Percentiles rank a stretch among this genome's conserved stretches.
Conservation (phyloP, 2,329 filamentous ascomycete species). For the Zymoseptoria brevis region DNA sequence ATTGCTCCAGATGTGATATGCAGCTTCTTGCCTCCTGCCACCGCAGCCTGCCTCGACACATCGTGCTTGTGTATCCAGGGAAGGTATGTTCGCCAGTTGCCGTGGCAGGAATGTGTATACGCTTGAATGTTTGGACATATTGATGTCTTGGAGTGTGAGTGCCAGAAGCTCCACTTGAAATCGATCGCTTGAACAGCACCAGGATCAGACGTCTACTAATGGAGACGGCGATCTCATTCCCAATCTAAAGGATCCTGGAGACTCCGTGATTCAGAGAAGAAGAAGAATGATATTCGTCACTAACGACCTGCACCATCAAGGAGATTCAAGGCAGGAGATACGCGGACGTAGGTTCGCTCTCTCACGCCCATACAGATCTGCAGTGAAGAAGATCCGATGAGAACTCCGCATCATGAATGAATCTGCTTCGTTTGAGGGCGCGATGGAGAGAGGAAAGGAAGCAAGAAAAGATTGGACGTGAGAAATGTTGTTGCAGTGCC, state of each 20-base stretch:
- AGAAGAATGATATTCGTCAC: slow-evolving; percentile 37
- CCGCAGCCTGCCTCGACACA: not conserved
- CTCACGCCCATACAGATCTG: slow-evolving; percentile 31
- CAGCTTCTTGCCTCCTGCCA: not conserved
- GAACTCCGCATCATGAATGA: slow-evolving; percentile 19
- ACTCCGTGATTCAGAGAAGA: not conserved
- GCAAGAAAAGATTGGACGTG: slow-evolving; percentile 2
- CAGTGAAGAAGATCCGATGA: slow-evolving; percentile 37
- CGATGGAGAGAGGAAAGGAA: slow-evolving; percentile 19
- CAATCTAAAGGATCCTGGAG: not conserved
- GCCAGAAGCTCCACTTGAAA: not conserved
- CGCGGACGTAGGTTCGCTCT: slow-evolving; percentile 40
- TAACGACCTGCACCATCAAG: slow-evolving; percentile 44
- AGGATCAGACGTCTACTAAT: not conserved
- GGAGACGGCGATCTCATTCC: not conserved
- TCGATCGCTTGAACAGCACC: not conserved
- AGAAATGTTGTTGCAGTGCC: not conserved
- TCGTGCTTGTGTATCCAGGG: not conserved
- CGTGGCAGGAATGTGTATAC: not conserved
- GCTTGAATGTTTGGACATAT: not conserved
- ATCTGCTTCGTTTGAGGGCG: slow-evolving; percentile 24
- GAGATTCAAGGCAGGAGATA: slow-evolving; percentile 46
- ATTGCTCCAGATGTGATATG: not conserved
- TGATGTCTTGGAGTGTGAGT: not conserved
- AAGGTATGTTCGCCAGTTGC: not conserved